Evolutionary conservation across 2,329 filamentous ascomycete species (phyloP).

Genomic region (Ophiostoma sp.): DNA sequence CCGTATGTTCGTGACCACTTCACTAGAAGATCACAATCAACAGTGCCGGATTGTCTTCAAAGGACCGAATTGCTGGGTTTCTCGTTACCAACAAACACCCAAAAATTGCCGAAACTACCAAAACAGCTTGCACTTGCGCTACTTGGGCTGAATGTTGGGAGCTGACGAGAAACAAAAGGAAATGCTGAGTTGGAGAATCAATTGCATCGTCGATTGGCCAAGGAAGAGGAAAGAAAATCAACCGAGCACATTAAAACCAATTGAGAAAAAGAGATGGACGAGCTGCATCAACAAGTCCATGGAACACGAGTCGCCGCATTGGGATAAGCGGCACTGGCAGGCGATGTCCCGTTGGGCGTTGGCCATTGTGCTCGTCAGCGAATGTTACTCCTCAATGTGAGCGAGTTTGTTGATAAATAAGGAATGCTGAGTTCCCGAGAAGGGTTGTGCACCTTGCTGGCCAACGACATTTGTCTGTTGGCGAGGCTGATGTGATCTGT

Average conservation of each 20-base stretch:
- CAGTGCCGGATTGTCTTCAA: not conserved
- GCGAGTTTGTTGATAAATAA: not conserved
- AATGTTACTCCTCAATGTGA: not conserved
- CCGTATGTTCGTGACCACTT: not conserved
- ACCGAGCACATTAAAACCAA: too few relatives aligned
- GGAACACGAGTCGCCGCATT: not conserved
- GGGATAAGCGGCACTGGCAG: not conserved
- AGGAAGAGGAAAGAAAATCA: not conserved
- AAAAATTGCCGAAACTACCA: not conserved
- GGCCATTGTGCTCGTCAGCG: not conserved
- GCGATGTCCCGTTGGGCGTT: not conserved
- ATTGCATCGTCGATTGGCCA: not conserved
- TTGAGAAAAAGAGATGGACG: not conserved
- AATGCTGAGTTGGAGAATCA: not conserved
- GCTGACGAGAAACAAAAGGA: not conserved
- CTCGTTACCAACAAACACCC: not conserved
- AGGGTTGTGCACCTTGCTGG: not conserved
- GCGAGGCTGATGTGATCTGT: not conserved
- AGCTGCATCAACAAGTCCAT: not conserved
- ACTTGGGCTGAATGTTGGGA: not conserved
- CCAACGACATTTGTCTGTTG: not conserved
- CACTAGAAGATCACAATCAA: not conserved
- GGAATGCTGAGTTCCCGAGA: not conserved
- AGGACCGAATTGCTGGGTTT: not conserved
- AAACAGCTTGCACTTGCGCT: not conserved